Conservation (phyloP, 2,329 filamentous ascomycete species). For the Trichoderma atroviride region DNA sequence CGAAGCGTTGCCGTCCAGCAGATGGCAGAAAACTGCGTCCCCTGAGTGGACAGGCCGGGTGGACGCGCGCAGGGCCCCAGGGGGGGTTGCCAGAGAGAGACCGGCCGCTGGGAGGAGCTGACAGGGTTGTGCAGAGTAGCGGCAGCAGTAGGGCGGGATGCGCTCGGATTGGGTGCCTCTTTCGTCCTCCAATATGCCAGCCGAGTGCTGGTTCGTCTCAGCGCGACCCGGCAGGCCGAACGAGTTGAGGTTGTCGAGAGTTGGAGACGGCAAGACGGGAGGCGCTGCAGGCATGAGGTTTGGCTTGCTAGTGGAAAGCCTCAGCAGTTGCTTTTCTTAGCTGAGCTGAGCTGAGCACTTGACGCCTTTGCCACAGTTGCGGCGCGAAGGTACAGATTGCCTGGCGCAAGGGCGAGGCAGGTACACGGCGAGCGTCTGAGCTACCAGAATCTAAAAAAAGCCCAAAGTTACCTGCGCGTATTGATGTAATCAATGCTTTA, state of each 20-base stretch:
- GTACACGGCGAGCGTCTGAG: neutral
- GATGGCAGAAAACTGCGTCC: conserved; percentile 28
- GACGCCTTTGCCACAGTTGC: conserved; percentile 9
- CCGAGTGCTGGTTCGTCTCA: conserved; percentile 7
- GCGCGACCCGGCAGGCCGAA: conserved; percentile 30
- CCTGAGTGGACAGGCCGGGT: conserved; percentile 27
- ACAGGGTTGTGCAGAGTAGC: conserved; percentile 8
- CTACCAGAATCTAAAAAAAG: neutral
- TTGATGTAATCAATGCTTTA: neutral
- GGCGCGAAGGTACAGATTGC: neutral
- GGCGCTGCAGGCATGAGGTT: neutral
- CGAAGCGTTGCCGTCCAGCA: conserved; percentile 32
- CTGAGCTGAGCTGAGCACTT: conserved; percentile 17
- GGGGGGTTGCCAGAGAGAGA: neutral
- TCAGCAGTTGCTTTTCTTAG: neutral
- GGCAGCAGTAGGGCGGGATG: conserved; percentile 22
- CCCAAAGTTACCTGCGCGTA: neutral
- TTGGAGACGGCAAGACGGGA: conserved; percentile 30
- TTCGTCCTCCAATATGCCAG: conserved; percentile 10
- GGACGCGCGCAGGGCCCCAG: conserved; percentile 27
- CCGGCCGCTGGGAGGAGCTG: conserved; percentile 18
- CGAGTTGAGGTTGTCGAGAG: conserved; percentile 22
- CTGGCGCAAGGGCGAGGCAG: neutral
- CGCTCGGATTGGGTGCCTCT: conserved; percentile 26
- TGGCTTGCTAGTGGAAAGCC: neutral